Evolutionary conservation across 768 basidiomycete genomes (phyloP), one percentile per base, ranked within the genome.

Genomic region (Boletus insuetus): DNA sequence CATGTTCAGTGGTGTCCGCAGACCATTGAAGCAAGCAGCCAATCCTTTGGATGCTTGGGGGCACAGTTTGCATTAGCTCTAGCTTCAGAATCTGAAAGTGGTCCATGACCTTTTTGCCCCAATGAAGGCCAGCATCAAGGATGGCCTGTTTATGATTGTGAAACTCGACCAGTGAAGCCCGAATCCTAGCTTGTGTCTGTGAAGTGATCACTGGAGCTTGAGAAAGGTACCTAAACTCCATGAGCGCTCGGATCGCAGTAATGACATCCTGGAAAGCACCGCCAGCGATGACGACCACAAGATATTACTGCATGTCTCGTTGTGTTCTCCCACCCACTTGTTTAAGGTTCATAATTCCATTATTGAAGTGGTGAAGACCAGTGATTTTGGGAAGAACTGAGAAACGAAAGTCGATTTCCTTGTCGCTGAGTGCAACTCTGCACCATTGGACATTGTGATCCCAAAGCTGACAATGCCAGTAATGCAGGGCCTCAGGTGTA

Each of bases 271-370:
- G 35, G 2, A 69, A n/a, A n/a, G n/a, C 50, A 49, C 62, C 69
- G n/a, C 70, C 73, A 42, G 72, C 69, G 37, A 78, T 70, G 12
- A 74, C 55, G 8, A 61, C 42, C 10, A 80, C 42, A 9, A 79
- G 54, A 43, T 71, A 71, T 7, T 58, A 52, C 53, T 79, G 68
- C 1, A 77, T 60, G 29, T 79, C 70, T 3, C 71, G 44, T 48
- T 78, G 74, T 26, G 73, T 73, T 11, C 67, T 35, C 0, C 77
- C 74, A 24, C 73, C 73, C 0, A 76, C 71, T 55, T 79, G 77
- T 44, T 77, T 78, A 12, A 79, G 52, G 11, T 60, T 58, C 4
- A 69, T 75, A n/a, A 79, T 73, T 0, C 77, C 74, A 9, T 73
- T 64, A 11, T 58, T 55, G 48, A 77, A 79, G 37, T 76, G 75